Base-by-base conservation (phyloP, 345 rosid genomes). In the Salix purpurea region DNA sequence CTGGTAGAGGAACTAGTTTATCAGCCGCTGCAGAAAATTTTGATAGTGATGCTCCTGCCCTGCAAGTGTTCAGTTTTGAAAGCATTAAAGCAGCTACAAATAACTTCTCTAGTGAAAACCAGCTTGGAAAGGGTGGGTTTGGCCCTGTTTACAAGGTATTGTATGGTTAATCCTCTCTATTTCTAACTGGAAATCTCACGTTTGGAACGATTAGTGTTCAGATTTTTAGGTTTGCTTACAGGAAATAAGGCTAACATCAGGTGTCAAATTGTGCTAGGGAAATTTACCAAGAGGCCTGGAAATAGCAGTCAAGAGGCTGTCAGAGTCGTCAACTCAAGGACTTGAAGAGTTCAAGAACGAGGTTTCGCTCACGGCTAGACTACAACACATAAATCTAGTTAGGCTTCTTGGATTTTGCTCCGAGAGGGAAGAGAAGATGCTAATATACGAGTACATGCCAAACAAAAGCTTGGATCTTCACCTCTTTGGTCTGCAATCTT, bases 281-380 rank as follows among this genome's bases (percentile, higher is more conserved):
- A 76, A 26, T 44, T 73, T 87, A 18, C 42, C 68, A 5, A 42
- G 60, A 11, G 87, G 84, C 12, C 81, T 71, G 74, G 81, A 81
- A 61, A 83, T 83, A 71, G 88, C 90, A n/a, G 90, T 83, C 44
- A 87, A 87, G 70, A 85, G 85, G 65, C 84, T 87, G 6, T 83
- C 88, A 11, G 76, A 34, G 58, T 70, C 85, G 12, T 87, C 88
- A 3, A 62, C 69, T 39, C 88, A 87, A 77, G 88, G 89, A 19
- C 65, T 65, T 1, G 82, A 74, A 76, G 87, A 87, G 74, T 85
- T 84, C 74, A 23, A 65, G 65, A 82, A 84, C 14, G 89, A 84
- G 76, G 84, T 86, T 75, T 34, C 69, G 36, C 77, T 87, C n/a
- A 79, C 86, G 1, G 82, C 87, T 37, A 79, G 76, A 42, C 82